Base-by-base conservation (phyloP, 371 early-diverging fungal species). In the Fennellomyces sp. region DNA sequence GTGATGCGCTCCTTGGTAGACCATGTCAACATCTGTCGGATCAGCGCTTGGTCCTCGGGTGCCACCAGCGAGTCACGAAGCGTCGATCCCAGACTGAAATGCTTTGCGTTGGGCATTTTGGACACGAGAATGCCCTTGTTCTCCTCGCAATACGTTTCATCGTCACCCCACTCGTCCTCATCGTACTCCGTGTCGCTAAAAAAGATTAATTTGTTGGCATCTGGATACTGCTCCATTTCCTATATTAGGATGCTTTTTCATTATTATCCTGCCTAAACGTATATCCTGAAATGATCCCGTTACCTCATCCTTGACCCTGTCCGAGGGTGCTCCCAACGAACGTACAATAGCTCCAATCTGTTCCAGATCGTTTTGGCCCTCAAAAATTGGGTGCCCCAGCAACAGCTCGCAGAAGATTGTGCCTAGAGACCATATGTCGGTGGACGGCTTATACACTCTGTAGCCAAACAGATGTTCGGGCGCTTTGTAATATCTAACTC, bases 381-480 rank as follows among this genome's bases (percentile, higher is more conserved):
- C 56, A 56, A 76, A 78, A 0, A 78, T 30, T 0, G 71, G 72
- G 21, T 65, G 50, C 2, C 78, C 76, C 6, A 66, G 53, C 21
- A 75, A 48, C 27, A 81, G 27, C 12, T 72, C 55, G 5, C 56
- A 48, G 52, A 68, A 76, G 3, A 78, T 69, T 1, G 58, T 63
- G 1, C 78, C 78, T 7, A 81, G 52, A 1, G 78, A 78, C 81
- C 81, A 81, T 25, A 78, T 56, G 49, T 81, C 81, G 3, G 78
- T 76, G 2, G 81, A 59, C 6, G 77, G 52, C 10, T 66, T 38
- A 41, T 76, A 78, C 10, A 42, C 33, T 21, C 60, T 58, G n/a
- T 63, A 67, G 1, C 75, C 73, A 52, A 81, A 76, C 7, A 81
- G 50, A 39, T 78, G 76, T 15, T 81, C 81, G 33, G 81, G 81